Evolutionary conservation across 169 alveolate genomes (phyloP).

Genomic region (Babesia ovis): DNA sequence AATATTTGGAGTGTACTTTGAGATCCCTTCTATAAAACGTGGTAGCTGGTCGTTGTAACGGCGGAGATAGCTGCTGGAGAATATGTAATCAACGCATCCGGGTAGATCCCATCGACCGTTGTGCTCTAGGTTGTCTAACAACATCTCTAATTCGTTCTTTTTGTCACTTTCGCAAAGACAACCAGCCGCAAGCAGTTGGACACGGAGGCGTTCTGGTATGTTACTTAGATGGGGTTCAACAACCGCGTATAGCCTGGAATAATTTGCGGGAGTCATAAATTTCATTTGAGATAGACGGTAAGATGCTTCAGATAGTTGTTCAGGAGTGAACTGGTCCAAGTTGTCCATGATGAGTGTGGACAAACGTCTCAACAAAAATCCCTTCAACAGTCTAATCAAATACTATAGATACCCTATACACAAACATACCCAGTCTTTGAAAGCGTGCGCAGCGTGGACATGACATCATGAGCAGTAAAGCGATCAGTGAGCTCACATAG

Average conservation of each 20-base stretch:
- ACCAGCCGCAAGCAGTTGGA: conserved; percentile 52
- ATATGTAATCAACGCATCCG: conserved; percentile 35
- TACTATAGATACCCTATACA: neutral
- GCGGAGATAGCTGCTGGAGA: conserved; percentile 36
- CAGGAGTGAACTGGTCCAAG: conserved; percentile 58
- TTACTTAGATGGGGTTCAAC: conserved; percentile 15
- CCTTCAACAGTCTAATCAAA: conserved; percentile 53
- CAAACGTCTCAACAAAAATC: conserved; percentile 64
- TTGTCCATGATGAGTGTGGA: conserved; percentile 63
- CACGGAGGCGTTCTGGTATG: conserved; percentile 28
- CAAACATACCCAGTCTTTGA: conserved; percentile 47
- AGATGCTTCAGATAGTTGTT: conserved; percentile 37
- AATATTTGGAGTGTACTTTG: conserved; percentile 10
- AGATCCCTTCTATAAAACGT: conserved; percentile 1
- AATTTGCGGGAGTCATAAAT: conserved; percentile 48
- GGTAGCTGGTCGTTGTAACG: conserved; percentile 35
- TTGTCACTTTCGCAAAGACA: conserved; percentile 23
- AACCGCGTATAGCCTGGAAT: conserved; percentile 6
- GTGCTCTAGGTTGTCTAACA: conserved; percentile 15
- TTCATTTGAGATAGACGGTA: conserved; percentile 54
- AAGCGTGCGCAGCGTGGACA: conserved; percentile 48
- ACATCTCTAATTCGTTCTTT: neutral
- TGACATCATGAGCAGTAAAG: conserved; percentile 63
- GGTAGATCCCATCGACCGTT: conserved; percentile 31
- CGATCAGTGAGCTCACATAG: conserved; percentile 66